Conservation (phyloP, 177 flowering plant genomes). For the Telopea speciosissima region DNA sequence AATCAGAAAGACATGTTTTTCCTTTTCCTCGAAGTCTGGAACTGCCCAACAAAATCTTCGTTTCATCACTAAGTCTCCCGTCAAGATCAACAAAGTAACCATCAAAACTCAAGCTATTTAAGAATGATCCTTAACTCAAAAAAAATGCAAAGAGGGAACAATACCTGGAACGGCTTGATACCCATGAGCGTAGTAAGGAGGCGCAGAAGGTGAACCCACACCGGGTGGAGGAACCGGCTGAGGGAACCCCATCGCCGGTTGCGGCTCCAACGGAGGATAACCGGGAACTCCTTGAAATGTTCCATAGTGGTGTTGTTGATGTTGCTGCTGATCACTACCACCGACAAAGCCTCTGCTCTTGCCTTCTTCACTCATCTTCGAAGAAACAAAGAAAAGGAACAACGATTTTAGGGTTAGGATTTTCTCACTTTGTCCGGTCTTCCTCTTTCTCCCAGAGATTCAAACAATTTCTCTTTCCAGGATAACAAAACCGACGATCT, state of each 20-base stretch:
- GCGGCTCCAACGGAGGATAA: conserved; percentile 36
- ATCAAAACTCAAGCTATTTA: background rate
- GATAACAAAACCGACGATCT: too few species aligned
- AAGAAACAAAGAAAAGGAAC: too few species aligned
- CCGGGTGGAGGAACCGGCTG: conserved; percentile 78
- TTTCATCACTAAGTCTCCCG: too few species aligned
- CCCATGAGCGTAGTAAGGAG: conserved; percentile 32
- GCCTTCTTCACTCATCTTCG: conserved; percentile 18
- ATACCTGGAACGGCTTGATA: conserved; percentile 49
- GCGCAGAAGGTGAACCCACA: conserved; percentile 19
- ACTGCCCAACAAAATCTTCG: too few species aligned
- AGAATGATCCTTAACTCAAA: background rate
- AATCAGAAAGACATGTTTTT: too few species aligned
- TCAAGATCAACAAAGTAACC: too few species aligned
- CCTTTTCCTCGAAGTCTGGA: too few species aligned
- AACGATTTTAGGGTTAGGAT: background rate
- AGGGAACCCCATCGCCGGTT: conserved; percentile 46
- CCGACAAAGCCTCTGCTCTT: conserved; percentile 11
- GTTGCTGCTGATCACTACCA: conserved; percentile 1
- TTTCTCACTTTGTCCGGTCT: background rate
- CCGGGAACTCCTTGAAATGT: conserved; percentile 39
- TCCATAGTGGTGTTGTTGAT: conserved; percentile 14
- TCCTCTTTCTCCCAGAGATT: background rate
- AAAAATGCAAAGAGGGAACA: background rate
- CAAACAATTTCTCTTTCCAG: too few species aligned